Evolutionary conservation across 768 basidiomycete species (phyloP).

Genomic region (Tricholoma flavovirens): DNA sequence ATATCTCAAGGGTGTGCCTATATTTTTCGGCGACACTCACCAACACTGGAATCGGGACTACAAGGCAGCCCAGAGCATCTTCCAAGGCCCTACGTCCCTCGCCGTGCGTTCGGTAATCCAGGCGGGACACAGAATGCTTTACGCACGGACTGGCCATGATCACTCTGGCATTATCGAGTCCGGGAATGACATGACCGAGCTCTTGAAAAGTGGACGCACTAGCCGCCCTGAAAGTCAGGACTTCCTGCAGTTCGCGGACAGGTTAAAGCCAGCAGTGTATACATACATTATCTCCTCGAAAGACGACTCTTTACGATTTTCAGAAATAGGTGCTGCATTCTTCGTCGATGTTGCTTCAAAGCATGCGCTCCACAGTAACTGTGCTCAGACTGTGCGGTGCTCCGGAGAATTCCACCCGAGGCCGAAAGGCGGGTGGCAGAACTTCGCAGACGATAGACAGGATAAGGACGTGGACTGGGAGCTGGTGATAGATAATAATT

Average conservation of each 20-base stretch:
- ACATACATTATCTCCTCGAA: constrained; percentile 78
- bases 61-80: constrained; percentile 68
- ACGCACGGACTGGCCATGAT: constrained; percentile 60
- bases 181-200: constrained; percentile 39
- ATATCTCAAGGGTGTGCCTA: constrained; percentile 52
- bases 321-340: constrained; percentile 83
- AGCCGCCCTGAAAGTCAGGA: constrained; percentile 6
- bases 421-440: constrained; percentile 61
- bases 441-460: constrained; percentile 46
- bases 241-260: constrained; percentile 22
- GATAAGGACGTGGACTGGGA: constrained; percentile 70
- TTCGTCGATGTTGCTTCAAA: constrained; percentile 85
- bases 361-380: constrained; percentile 80
- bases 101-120: constrained; percentile 67
- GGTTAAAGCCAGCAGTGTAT: constrained; percentile 78
- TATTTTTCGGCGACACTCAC: constrained; percentile 51
- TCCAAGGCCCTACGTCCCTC: constrained; percentile 53
- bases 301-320: constrained; percentile 76
- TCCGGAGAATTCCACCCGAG: constrained; percentile 78
- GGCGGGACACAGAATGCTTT: constrained; percentile 68
- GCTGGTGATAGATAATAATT: constrained; percentile 81
- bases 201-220: constrained; percentile 44
- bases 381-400: constrained; percentile 60
- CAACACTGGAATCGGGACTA: constrained; percentile 68
- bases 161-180: constrained; percentile 53